These are phyloP conservation scores for Umbellularia californica DNA, from an alignment of 164 flowering plant species.

Conservation along the genomic window DNA sequence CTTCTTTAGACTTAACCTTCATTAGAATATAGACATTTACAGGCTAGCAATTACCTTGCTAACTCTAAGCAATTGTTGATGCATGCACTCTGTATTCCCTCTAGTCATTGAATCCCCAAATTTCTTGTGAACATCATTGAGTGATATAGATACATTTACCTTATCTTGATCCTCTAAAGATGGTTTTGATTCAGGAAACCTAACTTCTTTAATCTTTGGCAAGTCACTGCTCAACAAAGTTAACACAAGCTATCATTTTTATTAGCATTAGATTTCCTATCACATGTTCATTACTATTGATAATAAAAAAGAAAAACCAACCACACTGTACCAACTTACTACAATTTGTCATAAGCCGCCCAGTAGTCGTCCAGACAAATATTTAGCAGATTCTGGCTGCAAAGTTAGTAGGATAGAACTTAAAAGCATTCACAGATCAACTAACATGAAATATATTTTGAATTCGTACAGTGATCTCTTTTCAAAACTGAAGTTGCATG, in stretches of 20 bases:
- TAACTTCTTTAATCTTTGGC: conserved; percentile 23
- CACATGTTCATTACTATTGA: neutral
- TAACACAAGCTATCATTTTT: conserved; percentile 1
- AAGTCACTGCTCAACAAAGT: conserved; percentile 29
- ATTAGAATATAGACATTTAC: neutral
- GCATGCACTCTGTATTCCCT: conserved; percentile 2
- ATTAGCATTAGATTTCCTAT: neutral
- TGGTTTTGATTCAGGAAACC: conserved; percentile 11
- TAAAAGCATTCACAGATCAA: neutral
- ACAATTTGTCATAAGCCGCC: conserved; percentile 51
- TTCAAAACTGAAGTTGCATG: neutral
- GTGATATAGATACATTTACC: conserved; percentile 7
- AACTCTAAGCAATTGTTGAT: conserved; percentile 3
- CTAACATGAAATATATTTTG: conserved; percentile 1
- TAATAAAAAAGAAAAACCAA: neutral
- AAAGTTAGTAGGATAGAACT: neutral
- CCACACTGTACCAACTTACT: conserved; percentile 26
- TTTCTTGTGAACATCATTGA: conserved; percentile 12
- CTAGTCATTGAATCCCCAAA: conserved; percentile 12
- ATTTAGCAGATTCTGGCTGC: conserved; percentile 49
- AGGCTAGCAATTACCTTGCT: conserved; percentile 19
- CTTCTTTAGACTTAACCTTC: too few relatives aligned
- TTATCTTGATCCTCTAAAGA: conserved; percentile 10
- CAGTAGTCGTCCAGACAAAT: conserved; percentile 53
- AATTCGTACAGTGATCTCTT: neutral